Evolutionary conservation across 805 yeast genomes (phyloP), one percentile per base, ranked within the genome.

Genomic region (Ogataea wickerhamii): DNA sequence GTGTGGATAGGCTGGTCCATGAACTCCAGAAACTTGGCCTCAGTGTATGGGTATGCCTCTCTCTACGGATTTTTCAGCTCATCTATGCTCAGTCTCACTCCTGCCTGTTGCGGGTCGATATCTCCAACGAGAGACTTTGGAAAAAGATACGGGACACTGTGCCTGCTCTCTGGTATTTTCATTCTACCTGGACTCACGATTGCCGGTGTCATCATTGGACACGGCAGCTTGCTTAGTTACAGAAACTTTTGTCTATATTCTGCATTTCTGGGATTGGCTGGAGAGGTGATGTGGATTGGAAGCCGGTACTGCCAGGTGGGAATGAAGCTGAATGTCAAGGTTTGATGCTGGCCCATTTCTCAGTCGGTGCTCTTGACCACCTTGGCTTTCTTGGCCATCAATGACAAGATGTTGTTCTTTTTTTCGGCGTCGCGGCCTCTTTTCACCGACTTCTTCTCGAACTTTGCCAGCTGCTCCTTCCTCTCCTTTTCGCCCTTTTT

Each of bases 401-500:
- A 43, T 5, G 48, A 41, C 2, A 51, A 29, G 12, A 60, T 55
- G 25, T 56, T 61, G 14, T 28, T 28, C 16, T 42, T 45, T 18
- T 24, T 32, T 3, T 38, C 42, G 1, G 34, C 41, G 18, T 42
- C 52, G 26, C 51, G 49, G 32, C 51, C 48, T 21, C 59, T 50
- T 25, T 58, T 55, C 16, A 44, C 49, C 60, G 56, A 60, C 52
- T 82, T 82, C 45, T 67, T 76, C 43, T 79, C 83, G 43, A 71
- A 79, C 57, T 85, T 83, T 29, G 71, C 73, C 48, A 74, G 60
- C 41, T 84, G 87, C 44, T 79, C 87, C 13, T 71, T 72, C 41
- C 98, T 71, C 44, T 85, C 87, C 36, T 69, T 70, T 3, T 67
- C 78, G 1, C 98, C 98, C 13, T 63, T 49, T 18, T 65, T 68